Evolutionary conservation across 768 basidiomycete genomes (phyloP), one percentile per base, ranked within the genome.

Genomic region (Mrakia frigida): DNA sequence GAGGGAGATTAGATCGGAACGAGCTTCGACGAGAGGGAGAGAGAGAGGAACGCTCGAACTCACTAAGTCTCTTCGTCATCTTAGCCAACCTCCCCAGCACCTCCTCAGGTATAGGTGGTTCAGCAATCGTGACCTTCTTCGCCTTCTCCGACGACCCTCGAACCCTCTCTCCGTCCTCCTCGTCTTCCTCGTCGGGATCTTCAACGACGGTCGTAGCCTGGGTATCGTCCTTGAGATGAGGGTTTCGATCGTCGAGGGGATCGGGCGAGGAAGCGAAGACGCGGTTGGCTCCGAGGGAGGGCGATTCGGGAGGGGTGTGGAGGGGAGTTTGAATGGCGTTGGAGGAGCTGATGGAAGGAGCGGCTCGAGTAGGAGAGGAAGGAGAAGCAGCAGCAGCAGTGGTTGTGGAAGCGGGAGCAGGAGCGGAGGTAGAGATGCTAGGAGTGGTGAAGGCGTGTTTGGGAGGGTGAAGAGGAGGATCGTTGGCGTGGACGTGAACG

Each of bases 41-140:
- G 63, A 21, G 21, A 73, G 63, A 28, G 70, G 39, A 3, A 59
- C 14, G 9, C 14, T 18, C 6, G 35, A 23, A 82, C 82, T 81
- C 75, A 84, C 82, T 84, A 37, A 84, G 83, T 74, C 79, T 81
- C 75, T 84, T 82, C 23, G 79, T 80, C 77, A 84, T 77, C 70
- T 81, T 76, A 53, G 81, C 81, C 79, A 84, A 79, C 37, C 83
- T 50, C 28, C 70, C 70, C 50, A 63, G 31, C 11, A 75, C 50
- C 68, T 67, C 74, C 53, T 75, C 70, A 5, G 74, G 33, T 59
- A 56, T 46, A 25, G 37, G 39, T 10, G 56, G 53, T 7, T 61
- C 60, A 28, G 41, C 56, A 16, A 52, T 75, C 28, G 39, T 59
- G 41, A 35, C 35, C 37, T 37, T 11, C 41, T 37, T 46, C 28